These are phyloP conservation scores for Fragaria nilgerrensis DNA, from an alignment of 306 rosid genomes.

Conservation along the genomic window DNA sequence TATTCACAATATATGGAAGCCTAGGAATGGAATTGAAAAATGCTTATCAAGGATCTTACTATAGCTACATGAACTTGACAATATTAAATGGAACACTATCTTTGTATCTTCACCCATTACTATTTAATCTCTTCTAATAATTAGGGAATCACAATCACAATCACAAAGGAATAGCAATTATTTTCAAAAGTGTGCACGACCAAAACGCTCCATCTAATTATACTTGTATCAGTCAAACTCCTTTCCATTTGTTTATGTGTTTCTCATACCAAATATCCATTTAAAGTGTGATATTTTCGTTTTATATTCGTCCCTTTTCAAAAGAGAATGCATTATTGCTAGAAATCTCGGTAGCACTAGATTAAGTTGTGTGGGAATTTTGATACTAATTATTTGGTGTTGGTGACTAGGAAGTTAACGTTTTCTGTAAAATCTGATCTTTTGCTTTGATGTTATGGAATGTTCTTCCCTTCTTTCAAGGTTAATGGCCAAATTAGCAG, in stretches of 20 bases:
- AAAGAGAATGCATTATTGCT: constrained; percentile 14
- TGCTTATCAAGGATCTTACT: not conserved
- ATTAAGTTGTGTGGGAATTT: not conserved
- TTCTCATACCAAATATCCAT: not conserved
- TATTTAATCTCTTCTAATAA: not conserved
- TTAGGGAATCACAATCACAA: not conserved
- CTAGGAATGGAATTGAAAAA: not conserved
- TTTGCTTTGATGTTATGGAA: constrained; percentile 17
- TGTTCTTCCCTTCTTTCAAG: constrained; percentile 48
- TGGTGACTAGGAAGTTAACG: not conserved
- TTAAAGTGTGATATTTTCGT: not conserved
- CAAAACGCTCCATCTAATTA: constrained; percentile 3
- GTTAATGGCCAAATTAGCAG: constrained; percentile 30
- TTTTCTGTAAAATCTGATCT: not conserved
- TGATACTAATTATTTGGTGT: not conserved
- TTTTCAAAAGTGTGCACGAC: constrained; percentile 2
- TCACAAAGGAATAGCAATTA: not conserved
- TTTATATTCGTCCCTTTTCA: not conserved
- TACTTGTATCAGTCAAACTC: constrained; percentile 16
- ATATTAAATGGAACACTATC: not conserved
- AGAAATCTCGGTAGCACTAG: not conserved
- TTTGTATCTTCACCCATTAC: not conserved
- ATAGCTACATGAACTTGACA: not conserved
- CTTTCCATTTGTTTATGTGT: not conserved
- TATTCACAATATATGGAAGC: too few species aligned